Evolutionary conservation across 1,139 yeast genomes (phyloP), one percentile per base, ranked within the genome.

Genomic region (Zygosaccharomyces sapae): DNA sequence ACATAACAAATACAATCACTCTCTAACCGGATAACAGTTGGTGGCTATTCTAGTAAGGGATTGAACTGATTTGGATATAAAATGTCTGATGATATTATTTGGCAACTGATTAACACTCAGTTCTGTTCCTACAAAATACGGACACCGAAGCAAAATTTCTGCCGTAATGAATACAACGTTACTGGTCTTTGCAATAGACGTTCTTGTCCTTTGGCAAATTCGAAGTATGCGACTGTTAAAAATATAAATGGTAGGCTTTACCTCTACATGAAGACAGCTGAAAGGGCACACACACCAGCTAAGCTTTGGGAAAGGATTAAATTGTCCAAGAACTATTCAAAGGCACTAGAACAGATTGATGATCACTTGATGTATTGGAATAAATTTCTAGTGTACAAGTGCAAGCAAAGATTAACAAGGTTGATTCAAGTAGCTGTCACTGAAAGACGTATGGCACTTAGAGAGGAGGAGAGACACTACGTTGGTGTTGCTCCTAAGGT

Each of bases 201-300:
- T 67, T 86, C 97, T n/a, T 92, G 98, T 67, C 98, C 98, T 3
- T 74, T 92, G 52, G 98, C 98, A 25, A 92, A 92, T 66, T 87
- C 97, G 27, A 81, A 89, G 62, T 92, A 92, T 69, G 97, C 98
- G 31, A 92, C 98, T 0, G 95, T 92, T 44, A 85, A 92, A 61
- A 83, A 80, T 60, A 78, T 88, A 37, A 94, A 89, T 59, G 98
- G 98, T 18, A 80, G 81, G 64, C 73, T 92, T 42, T 92, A 89
- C 63, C 74, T 92, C 37, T 92, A 92, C 70, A 92, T 92, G 92
- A 92, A 92, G 67, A 92, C 97, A 0, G 96, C 95, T 1, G 98
- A 92, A 72, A 80, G 98, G 70, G 94, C 95, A 20, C 98, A 92
- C 65, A 86, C 88, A 59, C 98, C 98, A 10, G 80, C 86, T 41